phyloP scores from a whole-genome alignment of 805 yeast genomes.

The Lipomyces yamanashiensis region DNA sequence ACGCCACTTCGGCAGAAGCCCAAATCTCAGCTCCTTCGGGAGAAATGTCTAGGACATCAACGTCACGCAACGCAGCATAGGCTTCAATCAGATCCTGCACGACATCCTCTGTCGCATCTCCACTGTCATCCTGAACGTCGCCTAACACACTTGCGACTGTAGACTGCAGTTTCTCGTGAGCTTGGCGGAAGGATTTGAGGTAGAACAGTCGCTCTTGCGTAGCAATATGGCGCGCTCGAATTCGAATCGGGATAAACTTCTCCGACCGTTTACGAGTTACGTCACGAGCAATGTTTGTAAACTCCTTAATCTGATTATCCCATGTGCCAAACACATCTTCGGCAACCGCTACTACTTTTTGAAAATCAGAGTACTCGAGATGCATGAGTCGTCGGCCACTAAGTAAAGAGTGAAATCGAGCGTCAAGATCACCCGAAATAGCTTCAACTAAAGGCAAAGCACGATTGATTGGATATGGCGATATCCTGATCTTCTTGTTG shows the following conservation, averaged over 20 bases:
- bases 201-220: slow-evolving; percentile 53
- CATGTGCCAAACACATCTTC: slow-evolving; percentile 52
- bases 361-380: slow-evolving; percentile 51
- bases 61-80: slow-evolving; percentile 48
- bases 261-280: slow-evolving; percentile 73
- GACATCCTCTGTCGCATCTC: slow-evolving; percentile 33
- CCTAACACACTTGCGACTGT: slow-evolving; percentile 45
- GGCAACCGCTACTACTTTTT: slow-evolving; percentile 42
- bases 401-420: slow-evolving; percentile 51
- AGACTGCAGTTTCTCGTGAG: slow-evolving; percentile 57
- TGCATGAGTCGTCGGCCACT: slow-evolving; percentile 52
- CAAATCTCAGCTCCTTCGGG: slow-evolving; percentile 50
- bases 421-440: slow-evolving; percentile 60
- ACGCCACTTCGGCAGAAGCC: slow-evolving; percentile 50
- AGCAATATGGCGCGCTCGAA: slow-evolving; percentile 52
- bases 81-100: slow-evolving; percentile 49
- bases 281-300: slow-evolving; percentile 72
- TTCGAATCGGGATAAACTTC: slow-evolving; percentile 66
- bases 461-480: slow-evolving; percentile 66
- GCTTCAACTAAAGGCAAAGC: slow-evolving; percentile 70
- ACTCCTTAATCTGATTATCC: slow-evolving; percentile 66
- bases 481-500: slow-evolving; percentile 59
- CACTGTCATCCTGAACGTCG: slow-evolving; percentile 6
- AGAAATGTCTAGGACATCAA: slow-evolving; percentile 50
- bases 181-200: slow-evolving; percentile 53